These are phyloP conservation scores for Candolleomyces aberdarensis DNA, from an alignment of 768 basidiomycete genomes.

Conservation along the genomic window DNA sequence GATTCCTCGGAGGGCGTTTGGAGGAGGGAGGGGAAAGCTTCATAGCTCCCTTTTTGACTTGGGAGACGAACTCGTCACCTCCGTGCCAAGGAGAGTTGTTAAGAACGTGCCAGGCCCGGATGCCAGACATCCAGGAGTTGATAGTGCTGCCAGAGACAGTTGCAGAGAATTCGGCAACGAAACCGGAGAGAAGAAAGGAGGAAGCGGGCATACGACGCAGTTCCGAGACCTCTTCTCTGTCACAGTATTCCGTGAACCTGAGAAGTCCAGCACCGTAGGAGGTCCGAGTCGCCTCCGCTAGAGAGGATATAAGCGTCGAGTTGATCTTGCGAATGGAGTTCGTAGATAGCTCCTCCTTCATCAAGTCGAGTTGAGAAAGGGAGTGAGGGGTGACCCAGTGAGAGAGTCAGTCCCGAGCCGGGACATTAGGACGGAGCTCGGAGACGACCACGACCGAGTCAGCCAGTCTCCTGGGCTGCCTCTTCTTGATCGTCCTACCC, in stretches of 20 bases:
- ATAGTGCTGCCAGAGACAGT: constrained; percentile 17
- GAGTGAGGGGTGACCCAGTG: not conserved
- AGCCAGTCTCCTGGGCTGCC: not conserved
- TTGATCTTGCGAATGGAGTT: not conserved
- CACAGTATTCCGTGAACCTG: constrained; percentile 30
- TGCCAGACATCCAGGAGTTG: constrained; percentile 23
- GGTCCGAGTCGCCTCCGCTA: not conserved
- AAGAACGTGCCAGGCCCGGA: constrained; percentile 33
- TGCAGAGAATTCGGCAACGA: too few species aligned
- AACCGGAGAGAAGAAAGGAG: constrained; percentile 23
- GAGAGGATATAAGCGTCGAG: not conserved
- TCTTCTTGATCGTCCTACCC: not conserved
- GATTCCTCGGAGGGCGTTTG: not conserved
- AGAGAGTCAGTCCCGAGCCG: not conserved
- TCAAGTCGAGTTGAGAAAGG: not conserved
- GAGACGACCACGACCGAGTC: not conserved
- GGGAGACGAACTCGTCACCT: constrained; percentile 20
- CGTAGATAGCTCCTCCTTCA: not conserved
- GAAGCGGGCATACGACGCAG: constrained; percentile 24
- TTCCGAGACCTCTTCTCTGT: constrained; percentile 20
- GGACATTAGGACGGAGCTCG: not conserved
- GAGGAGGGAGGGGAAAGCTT: constrained; percentile 4
- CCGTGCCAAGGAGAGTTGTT: constrained; percentile 32
- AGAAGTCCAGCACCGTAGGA: not conserved
- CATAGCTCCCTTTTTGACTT: constrained; percentile 8